A percentile compares a stretch with the other conserved stretches of the same genome.
Evolutionary conservation across 768 basidiomycete species (phyloP).

Genomic region (Cyathus striatus): DNA sequence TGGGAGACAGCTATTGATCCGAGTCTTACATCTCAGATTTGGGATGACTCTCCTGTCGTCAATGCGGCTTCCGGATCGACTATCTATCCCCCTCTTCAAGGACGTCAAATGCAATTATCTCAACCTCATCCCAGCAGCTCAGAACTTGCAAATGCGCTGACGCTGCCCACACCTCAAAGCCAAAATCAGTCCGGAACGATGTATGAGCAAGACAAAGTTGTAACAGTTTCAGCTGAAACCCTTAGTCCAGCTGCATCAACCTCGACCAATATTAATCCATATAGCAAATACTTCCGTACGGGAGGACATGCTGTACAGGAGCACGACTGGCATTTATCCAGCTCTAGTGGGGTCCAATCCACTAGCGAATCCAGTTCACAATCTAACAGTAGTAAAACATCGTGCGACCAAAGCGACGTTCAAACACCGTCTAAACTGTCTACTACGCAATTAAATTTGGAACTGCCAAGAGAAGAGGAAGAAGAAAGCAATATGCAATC

Average conservation of each 20-base stretch:
- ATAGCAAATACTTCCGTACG: conserved; percentile 1
- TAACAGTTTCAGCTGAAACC: too few species aligned
- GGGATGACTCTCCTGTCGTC: not conserved
- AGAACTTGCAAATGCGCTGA: conserved; percentile 45
- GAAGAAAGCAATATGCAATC: too few species aligned
- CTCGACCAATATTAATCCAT: not conserved
- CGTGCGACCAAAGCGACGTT: too few species aligned
- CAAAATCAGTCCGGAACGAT: too few species aligned
- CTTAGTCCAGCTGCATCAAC: not conserved
- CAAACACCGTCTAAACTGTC: too few species aligned
- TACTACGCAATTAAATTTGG: too few species aligned
- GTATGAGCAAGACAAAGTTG: too few species aligned
- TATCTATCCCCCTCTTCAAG: not conserved
- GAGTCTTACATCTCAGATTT: conserved; percentile 9
- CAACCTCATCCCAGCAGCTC: conserved; percentile 29
- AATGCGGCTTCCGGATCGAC: not conserved
- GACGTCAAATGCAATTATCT: conserved; percentile 7
- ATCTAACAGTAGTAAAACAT: too few species aligned
- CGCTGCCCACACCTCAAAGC: conserved; percentile 19
- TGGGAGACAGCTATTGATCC: conserved; percentile 14
- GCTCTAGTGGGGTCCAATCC: not conserved
- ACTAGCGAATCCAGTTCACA: not conserved
- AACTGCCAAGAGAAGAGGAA: too few species aligned
- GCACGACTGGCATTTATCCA: not conserved
- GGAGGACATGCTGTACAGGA: not conserved